Base-by-base conservation (phyloP, 164 flowering plant species). In the Sedum album region DNA sequence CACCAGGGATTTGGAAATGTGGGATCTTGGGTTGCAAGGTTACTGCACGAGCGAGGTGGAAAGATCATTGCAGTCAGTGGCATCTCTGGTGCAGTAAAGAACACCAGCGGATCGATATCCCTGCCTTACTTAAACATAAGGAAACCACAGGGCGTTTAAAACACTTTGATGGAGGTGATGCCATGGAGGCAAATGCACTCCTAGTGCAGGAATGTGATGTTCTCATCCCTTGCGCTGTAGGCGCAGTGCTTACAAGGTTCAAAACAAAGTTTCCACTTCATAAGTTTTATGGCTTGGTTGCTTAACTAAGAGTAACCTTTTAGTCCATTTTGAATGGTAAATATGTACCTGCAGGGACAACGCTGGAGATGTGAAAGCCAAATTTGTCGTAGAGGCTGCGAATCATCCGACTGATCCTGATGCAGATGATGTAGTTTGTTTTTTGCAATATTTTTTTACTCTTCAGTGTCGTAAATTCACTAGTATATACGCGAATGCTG, bases 351-450 rank as follows among this genome's bases (percentile, higher is more conserved):
- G 48, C 46, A 11, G 65, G 11, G 20, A 38, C 49, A 38, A 67
- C 74, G 98, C 98, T 38, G 10, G 33, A 18, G n/a, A 31, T 21
- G 68, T 15, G 68, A 66, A 8, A 8, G 49, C 17, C 44, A 36
- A 38, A 18, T 65, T 30, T 69, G 89, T 94, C 17, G 78, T 94
- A 49, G 98, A 94, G 77, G 98, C 93, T 62, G 98, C 98, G 14
- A 91, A 94, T 72, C 98, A 94, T 77, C 98, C 98, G 14, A 86
- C 96, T 62, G 98, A 94, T 72, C 98, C 98, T 0, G 97, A 94
- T 77, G 98, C 98, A 5, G 98, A 94, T 74, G 97, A 91, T 89
- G 98, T 91, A 51, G 17, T 11, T 44, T 44, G 0, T 1, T 44
- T 44, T 11, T 8, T 7, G 46, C 11, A 41, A 17, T 18, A 44